phyloP scores from a whole-genome alignment of 1,284 basidiomycete genomes.

The Apiotrichum siamense region DNA sequence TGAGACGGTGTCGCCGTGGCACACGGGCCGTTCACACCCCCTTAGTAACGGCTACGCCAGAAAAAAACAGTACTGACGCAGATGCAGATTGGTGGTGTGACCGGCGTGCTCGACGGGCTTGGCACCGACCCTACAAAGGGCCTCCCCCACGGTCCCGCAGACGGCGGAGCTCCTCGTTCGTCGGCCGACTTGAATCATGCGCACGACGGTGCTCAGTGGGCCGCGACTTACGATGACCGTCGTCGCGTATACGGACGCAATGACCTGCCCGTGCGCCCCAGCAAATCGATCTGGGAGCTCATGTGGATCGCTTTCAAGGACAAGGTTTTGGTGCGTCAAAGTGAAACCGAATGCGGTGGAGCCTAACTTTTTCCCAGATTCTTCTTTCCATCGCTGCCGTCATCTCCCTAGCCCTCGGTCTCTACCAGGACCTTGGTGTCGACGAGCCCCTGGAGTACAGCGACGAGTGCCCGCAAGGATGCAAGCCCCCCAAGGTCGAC shows the following conservation, averaged over 20 bases:
- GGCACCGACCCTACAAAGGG: constrained; percentile 64
- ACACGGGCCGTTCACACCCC: too few relatives aligned
- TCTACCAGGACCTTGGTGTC: constrained; percentile 88
- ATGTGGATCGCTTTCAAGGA: constrained; percentile 96
- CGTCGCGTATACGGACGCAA: constrained; percentile 76
- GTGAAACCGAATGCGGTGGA: constrained; percentile 10
- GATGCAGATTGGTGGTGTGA: constrained; percentile 61
- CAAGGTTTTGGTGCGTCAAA: constrained; percentile 69
- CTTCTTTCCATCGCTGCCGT: constrained; percentile 85
- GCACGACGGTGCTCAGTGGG: constrained; percentile 50
- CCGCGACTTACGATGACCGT: constrained; percentile 60
- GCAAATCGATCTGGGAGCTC: constrained; percentile 72
- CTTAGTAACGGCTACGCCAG: too few relatives aligned
- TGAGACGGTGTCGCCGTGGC: not conserved
- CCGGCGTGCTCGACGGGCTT: constrained; percentile 64
- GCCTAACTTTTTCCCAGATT: constrained; percentile 53
- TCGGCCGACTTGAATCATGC: constrained; percentile 23
- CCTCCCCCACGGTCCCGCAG: constrained; percentile 26
- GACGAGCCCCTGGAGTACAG: constrained; percentile 51
- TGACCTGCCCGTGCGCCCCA: constrained; percentile 66
- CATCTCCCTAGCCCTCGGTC: constrained; percentile 84
- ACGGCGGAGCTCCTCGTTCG: constrained; percentile 21
- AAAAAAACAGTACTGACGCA: not conserved
- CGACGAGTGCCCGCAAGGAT: constrained; percentile 37
- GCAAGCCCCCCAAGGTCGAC: constrained; percentile 60